These are phyloP conservation scores for Citrus reticulata DNA, from an alignment of 345 rosid genomes.

Conservation along the genomic window DNA sequence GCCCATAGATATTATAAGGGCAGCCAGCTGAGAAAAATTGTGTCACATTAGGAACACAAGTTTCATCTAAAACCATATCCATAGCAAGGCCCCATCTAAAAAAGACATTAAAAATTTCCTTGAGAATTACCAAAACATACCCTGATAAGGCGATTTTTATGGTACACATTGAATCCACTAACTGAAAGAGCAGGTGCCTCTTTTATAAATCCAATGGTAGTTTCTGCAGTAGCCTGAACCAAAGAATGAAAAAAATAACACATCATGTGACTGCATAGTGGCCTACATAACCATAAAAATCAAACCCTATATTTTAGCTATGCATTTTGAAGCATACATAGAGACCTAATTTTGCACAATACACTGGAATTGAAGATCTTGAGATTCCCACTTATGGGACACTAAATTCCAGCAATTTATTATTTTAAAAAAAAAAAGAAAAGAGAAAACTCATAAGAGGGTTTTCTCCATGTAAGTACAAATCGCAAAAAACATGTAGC, in stretches of 20 bases:
- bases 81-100: not conserved
- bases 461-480: not conserved
- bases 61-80: not conserved
- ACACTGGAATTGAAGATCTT: not conserved
- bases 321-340: not conserved
- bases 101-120: not conserved
- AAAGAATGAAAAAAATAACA: conserved; percentile 7
- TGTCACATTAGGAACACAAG: not conserved
- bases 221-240: conserved; percentile 52
- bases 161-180: conserved; percentile 77
- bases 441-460: not conserved
- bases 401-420: not conserved
- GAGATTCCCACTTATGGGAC: not conserved
- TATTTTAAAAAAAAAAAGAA: not conserved
- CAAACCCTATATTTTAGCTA: not conserved
- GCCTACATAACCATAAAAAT: not conserved
- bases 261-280: not conserved
- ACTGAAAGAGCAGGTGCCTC: conserved; percentile 56
- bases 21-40: not conserved
- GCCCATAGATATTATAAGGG: not conserved
- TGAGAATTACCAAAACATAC: conserved; percentile 33
- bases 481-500: not conserved
- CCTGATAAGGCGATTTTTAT: conserved; percentile 91
- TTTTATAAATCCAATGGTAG: conserved; percentile 74
- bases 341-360: not conserved